Evolutionary conservation across 768 basidiomycete species (phyloP).

Genomic region (Russula vinacea): DNA sequence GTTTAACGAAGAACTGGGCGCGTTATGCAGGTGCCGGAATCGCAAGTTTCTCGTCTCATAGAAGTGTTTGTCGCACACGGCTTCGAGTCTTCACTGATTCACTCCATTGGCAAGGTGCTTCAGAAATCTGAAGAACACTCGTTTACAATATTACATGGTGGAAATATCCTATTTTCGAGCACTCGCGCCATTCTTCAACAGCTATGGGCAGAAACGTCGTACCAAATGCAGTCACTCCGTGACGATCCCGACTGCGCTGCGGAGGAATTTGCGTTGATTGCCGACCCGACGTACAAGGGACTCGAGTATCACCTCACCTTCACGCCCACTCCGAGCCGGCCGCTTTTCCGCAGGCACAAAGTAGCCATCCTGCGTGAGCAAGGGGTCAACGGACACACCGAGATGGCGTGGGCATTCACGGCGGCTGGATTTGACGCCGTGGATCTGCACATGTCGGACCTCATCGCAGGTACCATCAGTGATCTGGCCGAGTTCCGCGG

Average conservation of each 20-base stretch:
- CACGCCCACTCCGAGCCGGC: conserved; percentile 35
- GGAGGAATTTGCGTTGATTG: conserved; percentile 81
- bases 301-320: conserved; percentile 77
- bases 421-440: conserved; percentile 92
- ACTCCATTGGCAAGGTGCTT: conserved; percentile 70
- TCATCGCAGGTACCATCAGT: conserved; percentile 63
- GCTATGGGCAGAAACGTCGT: conserved; percentile 94
- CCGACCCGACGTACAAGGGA: conserved; percentile 53
- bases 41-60: conserved; percentile 53
- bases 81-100: conserved; percentile 74
- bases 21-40: conserved; percentile 81
- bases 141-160: conserved; percentile 57
- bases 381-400: conserved; percentile 95
- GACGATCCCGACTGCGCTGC: conserved; percentile 75
- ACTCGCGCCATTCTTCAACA: conserved; percentile 71
- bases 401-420: conserved; percentile 98
- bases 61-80: conserved; percentile 62
- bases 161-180: conserved; percentile 55
- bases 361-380: conserved; percentile 97
- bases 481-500: conserved; percentile 74
- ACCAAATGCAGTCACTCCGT: conserved; percentile 82
- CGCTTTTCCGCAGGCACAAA: conserved; percentile 60
- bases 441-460: conserved; percentile 98
- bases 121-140: conserved; percentile 52
- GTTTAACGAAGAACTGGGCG: conserved; percentile 97